Evolutionary conservation across 345 rosid genomes (phyloP).

Genomic region (Hibiscus mutabilis): DNA sequence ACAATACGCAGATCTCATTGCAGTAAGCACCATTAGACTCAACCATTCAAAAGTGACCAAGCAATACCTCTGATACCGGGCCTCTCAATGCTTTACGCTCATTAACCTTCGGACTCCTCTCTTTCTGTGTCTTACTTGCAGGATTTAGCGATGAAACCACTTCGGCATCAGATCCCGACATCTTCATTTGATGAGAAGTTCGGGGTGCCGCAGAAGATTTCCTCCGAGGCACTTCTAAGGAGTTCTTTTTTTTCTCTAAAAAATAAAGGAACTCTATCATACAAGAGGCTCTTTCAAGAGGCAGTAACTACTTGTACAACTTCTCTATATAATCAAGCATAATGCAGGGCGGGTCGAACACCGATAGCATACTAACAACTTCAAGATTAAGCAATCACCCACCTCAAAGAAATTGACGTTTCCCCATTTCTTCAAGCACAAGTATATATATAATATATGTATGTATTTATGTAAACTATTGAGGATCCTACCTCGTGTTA

Average conservation of each 20-base stretch:
- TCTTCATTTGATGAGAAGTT: conserved; percentile 62
- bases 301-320: conserved; percentile 4
- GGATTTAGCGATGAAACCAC: conserved; percentile 41
- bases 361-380: conserved; percentile 5
- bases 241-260: conserved; percentile 38
- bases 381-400: conserved; percentile 14
- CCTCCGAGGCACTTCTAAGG: conserved; percentile 57
- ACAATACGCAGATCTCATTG: neutral
- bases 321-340: neutral
- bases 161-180: conserved; percentile 40
- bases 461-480: no score
- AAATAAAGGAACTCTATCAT: conserved; percentile 5
- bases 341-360: neutral
- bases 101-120: conserved; percentile 58
- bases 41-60: neutral
- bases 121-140: conserved; percentile 52
- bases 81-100: conserved; percentile 70
- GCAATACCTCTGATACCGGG: conserved; percentile 63
- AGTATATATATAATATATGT: no score
- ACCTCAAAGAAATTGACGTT: conserved; percentile 3
- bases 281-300: neutral
- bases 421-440: neutral
- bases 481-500: conserved; percentile 56
- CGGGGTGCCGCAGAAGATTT: conserved; percentile 66
- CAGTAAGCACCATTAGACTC: neutral